Conservation (phyloP, 139 green algal species). For the Nannochloris sp. region DNA sequence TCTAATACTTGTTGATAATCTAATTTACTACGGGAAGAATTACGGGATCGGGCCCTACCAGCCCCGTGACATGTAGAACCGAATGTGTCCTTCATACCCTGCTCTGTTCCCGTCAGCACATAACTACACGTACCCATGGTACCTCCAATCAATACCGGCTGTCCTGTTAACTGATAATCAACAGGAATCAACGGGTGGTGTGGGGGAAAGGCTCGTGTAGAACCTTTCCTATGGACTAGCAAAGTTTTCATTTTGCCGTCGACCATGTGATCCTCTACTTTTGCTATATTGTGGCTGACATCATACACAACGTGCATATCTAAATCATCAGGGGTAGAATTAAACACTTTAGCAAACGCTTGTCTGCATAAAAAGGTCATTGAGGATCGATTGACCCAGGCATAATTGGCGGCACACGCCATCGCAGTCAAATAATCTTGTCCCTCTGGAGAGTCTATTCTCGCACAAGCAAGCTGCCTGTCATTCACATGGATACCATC, state of each 20-base stretch:
- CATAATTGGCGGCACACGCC: constrained; percentile 86
- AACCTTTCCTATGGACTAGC: constrained; percentile 85
- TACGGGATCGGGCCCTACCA: constrained; percentile 60
- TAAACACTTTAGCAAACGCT: constrained; percentile 79
- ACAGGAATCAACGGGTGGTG: constrained; percentile 84
- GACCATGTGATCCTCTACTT: constrained; percentile 84
- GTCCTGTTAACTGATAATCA: constrained; percentile 82
- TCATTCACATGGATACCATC: constrained; percentile 75
- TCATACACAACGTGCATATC: constrained; percentile 94
- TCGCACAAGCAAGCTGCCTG: constrained; percentile 79
- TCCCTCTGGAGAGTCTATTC: constrained; percentile 64
- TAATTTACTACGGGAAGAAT: constrained; percentile 64
- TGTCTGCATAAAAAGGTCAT: constrained; percentile 82
- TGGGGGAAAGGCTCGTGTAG: constrained; percentile 79
- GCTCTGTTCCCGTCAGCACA: constrained; percentile 81
- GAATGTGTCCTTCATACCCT: constrained; percentile 77
- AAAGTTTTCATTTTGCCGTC: constrained; percentile 64
- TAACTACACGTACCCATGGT: constrained; percentile 89
- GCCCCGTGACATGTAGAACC: constrained; percentile 80
- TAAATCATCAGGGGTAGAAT: constrained; percentile 65
- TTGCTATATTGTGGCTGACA: constrained; percentile 88
- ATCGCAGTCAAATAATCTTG: constrained; percentile 85
- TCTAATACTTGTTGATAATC: constrained; percentile 74
- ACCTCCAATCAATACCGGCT: constrained; percentile 84
- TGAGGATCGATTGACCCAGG: constrained; percentile 79